Conservation (phyloP, 176 grass and related monocot species). For the Canna indica region DNA sequence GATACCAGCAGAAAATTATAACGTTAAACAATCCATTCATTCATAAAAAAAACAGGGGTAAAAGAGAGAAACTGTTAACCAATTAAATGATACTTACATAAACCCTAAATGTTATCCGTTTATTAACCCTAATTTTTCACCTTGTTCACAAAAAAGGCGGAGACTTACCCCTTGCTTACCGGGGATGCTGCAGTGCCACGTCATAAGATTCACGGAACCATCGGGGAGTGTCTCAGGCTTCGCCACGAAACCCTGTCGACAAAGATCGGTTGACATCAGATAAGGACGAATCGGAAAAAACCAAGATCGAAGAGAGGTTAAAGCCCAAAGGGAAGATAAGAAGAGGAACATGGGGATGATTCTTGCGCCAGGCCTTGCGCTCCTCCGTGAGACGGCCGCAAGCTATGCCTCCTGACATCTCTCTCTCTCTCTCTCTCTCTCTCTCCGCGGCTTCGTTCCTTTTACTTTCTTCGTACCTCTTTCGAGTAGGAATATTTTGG, state of each 20-base stretch:
- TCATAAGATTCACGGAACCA: slow-evolving; percentile 56
- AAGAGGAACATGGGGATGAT: slow-evolving; percentile 42
- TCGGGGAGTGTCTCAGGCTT: slow-evolving; percentile 42
- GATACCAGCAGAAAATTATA: too few relatives aligned
- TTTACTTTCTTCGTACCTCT: not conserved
- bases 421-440: not conserved
- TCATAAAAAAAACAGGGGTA: too few relatives aligned
- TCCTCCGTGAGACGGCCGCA: slow-evolving; percentile 60
- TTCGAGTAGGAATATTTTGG: too few relatives aligned
- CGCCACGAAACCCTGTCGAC: slow-evolving; percentile 45
- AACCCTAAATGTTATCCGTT: too few relatives aligned
- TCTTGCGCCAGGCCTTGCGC: slow-evolving; percentile 67
- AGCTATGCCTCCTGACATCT: slow-evolving; percentile 61
- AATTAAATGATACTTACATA: too few relatives aligned
- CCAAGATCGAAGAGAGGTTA: not conserved
- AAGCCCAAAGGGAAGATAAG: too few relatives aligned
- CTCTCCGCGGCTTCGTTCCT: not conserved
- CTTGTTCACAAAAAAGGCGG: not conserved
- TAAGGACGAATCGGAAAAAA: slow-evolving; percentile 11
- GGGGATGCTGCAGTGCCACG: slow-evolving; percentile 55
- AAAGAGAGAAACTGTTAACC: too few relatives aligned
- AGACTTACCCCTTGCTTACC: slow-evolving; percentile 51
- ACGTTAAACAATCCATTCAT: too few relatives aligned
- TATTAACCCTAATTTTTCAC: not conserved
- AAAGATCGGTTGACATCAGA: not conserved